Evolutionary conservation across 2,329 filamentous ascomycete species (phyloP).

Genomic region (Colletotrichum falcatum): DNA sequence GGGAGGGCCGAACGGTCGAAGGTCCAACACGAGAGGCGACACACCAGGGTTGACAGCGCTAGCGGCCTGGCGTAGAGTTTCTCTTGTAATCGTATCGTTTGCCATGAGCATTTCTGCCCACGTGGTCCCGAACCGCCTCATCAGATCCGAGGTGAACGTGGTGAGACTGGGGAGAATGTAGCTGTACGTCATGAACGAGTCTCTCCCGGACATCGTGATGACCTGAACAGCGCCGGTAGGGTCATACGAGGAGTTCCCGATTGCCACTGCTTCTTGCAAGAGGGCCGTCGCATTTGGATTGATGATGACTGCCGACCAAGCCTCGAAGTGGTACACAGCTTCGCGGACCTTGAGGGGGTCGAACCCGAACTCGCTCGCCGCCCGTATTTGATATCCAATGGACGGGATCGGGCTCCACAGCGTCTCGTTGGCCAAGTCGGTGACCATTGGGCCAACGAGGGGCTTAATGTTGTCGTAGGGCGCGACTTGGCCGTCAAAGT

Average conservation of each 20-base stretch:
- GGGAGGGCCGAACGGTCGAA: conserved; percentile 26
- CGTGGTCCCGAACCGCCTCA: conserved; percentile 4
- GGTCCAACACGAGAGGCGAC: conserved; percentile 28
- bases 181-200: conserved; percentile 34
- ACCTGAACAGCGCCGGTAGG: conserved; percentile 26
- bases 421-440: conserved; percentile 14
- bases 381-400: conserved; percentile 26
- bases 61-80: conserved; percentile 15
- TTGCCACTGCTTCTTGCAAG: conserved; percentile 9
- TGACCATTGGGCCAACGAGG: conserved; percentile 16
- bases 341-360: conserved; percentile 24
- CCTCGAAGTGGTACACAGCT: conserved; percentile 26
- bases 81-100: conserved; percentile 14
- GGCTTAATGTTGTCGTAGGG: conserved; percentile 11
- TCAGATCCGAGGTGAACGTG: conserved; percentile 12
- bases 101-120: conserved; percentile 24
- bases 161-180: conserved; percentile 27
- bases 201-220: conserved; percentile 25
- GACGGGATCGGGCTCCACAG: conserved; percentile 14
- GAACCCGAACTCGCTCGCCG: conserved; percentile 21
- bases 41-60: conserved; percentile 29
- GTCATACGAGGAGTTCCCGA: conserved; percentile 26
- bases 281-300: conserved; percentile 26
- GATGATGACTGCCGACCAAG: conserved; percentile 29
- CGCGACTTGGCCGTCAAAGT: conserved; percentile 18